phyloP scores from a whole-genome alignment of 148 eudicot genomes.

The Heliosperma pusillum region DNA sequence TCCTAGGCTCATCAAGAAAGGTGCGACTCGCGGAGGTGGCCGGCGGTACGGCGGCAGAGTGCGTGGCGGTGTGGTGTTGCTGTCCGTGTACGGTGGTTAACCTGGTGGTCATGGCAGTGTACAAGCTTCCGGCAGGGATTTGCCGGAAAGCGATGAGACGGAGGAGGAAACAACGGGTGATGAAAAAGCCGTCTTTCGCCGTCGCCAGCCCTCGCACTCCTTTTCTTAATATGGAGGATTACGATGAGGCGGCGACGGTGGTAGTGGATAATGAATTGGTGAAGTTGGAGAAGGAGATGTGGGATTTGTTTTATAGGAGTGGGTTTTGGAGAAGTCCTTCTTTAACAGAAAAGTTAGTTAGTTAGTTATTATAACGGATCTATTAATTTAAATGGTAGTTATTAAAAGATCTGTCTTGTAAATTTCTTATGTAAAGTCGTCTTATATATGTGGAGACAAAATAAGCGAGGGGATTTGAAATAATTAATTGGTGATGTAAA shows the following conservation, averaged over 20 bases:
- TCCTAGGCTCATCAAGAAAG: not conserved
- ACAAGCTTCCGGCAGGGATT: slow-evolving; percentile 58
- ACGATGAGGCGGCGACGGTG: slow-evolving; percentile 9
- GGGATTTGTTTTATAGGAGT: slow-evolving; percentile 48
- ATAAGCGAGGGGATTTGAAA: not conserved
- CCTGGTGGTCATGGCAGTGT: slow-evolving; percentile 43
- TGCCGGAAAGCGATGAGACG: slow-evolving; percentile 44
- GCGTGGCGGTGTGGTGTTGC: slow-evolving; percentile 77
- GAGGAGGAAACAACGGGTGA: slow-evolving; percentile 31
- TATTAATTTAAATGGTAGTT: too few relatives aligned
- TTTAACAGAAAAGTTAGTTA: too few relatives aligned
- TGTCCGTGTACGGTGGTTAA: slow-evolving; percentile 53
- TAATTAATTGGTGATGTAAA: not conserved
- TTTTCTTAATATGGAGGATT: not conserved
- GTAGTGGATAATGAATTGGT: slow-evolving; percentile 27
- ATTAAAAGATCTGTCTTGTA: too few relatives aligned
- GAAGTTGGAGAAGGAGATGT: slow-evolving; percentile 65
- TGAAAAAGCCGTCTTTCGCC: slow-evolving; percentile 20
- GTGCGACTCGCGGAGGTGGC: slow-evolving; percentile 52
- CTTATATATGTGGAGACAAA: too few relatives aligned
- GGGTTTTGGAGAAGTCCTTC: slow-evolving; percentile 86
- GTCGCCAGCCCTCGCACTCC: not conserved
- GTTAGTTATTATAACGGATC: too few relatives aligned
- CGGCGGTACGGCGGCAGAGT: slow-evolving; percentile 71
- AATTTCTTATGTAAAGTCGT: too few relatives aligned